phyloP scores from a whole-genome alignment of 176 grass and related monocot species.

The Calamus simplicifolius region DNA sequence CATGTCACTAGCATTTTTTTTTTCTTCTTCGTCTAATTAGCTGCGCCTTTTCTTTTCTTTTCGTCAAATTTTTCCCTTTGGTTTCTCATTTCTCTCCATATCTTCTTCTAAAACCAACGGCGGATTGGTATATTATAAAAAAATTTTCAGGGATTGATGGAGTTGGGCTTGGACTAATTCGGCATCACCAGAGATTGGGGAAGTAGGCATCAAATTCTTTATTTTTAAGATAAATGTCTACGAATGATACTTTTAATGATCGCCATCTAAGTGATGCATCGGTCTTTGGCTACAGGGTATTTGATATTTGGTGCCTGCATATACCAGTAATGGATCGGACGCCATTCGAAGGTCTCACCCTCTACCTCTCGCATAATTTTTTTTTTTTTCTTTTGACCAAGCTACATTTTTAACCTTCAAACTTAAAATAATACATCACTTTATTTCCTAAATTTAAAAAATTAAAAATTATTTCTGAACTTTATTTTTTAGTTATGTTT shows the following conservation, averaged over 20 bases:
- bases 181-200: constrained; percentile 61
- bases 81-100: neutral
- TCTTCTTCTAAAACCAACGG: no score
- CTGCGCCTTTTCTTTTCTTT: neutral
- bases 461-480: no score
- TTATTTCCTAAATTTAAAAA: no score
- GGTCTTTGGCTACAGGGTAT: constrained; percentile 45
- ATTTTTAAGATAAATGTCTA: neutral
- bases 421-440: no score
- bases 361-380: neutral
- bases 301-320: constrained; percentile 86
- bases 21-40: neutral
- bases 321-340: constrained; percentile 71
- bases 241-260: no score
- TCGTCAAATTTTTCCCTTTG: neutral
- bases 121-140: no score
- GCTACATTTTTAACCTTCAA: no score
- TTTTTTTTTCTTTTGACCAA: no score
- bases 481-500: no score
- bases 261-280: neutral
- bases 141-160: constrained; percentile 63
- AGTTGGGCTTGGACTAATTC: constrained; percentile 64
- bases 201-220: constrained; percentile 30
- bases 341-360: constrained; percentile 51
- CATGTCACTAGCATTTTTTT: neutral